Percentiles rank a stretch among this genome's conserved stretches.
phyloP scores from a whole-genome alignment of 2,329 filamentous ascomycete genomes.

The Calonectria pseudoturangicola region DNA sequence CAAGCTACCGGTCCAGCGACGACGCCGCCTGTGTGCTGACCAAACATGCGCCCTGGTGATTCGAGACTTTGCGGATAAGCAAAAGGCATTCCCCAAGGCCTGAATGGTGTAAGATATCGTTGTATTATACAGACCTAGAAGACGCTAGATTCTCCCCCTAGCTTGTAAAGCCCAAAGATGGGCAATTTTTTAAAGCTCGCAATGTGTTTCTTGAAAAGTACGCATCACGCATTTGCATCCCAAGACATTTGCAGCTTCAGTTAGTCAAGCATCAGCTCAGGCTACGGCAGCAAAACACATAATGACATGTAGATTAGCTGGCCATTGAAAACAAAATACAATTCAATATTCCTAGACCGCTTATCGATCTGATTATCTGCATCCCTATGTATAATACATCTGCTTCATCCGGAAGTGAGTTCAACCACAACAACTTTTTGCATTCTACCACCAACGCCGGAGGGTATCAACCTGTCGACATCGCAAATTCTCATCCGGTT shows the following conservation, averaged over 20 bases:
- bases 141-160: background rate
- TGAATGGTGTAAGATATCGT: conserved; percentile 21
- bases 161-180: background rate
- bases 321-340: conserved; percentile 20
- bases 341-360: conserved; percentile 9
- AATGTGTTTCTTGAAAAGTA: conserved; percentile 7
- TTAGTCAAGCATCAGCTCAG: background rate
- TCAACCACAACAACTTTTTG: conserved; percentile 35
- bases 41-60: conserved; percentile 89
- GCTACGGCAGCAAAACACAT: background rate
- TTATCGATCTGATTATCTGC: conserved; percentile 20
- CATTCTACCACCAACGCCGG: conserved; percentile 51
- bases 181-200: background rate
- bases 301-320: conserved; percentile 29
- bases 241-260: conserved; percentile 5
- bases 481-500: conserved; percentile 26
- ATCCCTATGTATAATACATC: conserved; percentile 15
- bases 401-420: conserved; percentile 26
- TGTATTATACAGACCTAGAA: conserved; percentile 20
- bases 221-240: background rate
- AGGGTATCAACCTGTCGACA: conserved; percentile 47
- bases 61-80: conserved; percentile 81
- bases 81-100: conserved; percentile 73
- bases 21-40: conserved; percentile 89
- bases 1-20: conserved; percentile 83